A percentile compares a stretch with the other conserved stretches of the same genome.
These are phyloP conservation scores for Botrytis porri DNA, from an alignment of 2,329 filamentous ascomycete genomes.

Conservation along the genomic window DNA sequence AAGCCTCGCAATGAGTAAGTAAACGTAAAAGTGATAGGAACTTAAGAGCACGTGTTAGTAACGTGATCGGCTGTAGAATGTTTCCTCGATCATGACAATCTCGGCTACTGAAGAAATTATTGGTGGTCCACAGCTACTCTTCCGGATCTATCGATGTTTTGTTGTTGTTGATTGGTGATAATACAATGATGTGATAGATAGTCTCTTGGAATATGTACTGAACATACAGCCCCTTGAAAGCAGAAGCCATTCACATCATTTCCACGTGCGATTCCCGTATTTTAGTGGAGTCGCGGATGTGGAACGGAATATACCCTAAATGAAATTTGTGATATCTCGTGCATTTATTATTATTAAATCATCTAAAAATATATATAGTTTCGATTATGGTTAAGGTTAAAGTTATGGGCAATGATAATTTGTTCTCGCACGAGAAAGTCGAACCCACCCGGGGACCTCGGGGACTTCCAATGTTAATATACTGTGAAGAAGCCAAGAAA, in stretches of 20 bases:
- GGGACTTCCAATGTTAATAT: neutral
- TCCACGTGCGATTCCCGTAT: neutral
- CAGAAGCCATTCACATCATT: neutral
- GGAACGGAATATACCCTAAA: neutral
- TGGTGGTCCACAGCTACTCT: no score
- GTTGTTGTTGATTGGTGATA: neutral
- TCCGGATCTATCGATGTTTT: neutral
- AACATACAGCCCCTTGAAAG: neutral
- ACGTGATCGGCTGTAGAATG: neutral
- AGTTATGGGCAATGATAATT: neutral
- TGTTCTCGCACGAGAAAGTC: neutral
- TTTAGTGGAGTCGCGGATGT: neutral
- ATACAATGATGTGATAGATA: neutral
- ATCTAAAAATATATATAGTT: neutral
- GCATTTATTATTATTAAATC: neutral
- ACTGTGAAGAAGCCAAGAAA: neutral
- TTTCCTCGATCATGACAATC: neutral
- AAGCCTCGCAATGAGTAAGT: neutral
- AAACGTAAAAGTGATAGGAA: neutral
- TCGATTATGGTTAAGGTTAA: neutral
- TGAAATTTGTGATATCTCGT: slow-evolving; percentile 1
- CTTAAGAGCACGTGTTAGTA: neutral
- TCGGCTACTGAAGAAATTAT: neutral
- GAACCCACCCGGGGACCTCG: neutral
- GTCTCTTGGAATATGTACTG: neutral